Evolutionary conservation across 2,329 filamentous ascomycete genomes (phyloP).

Genomic region (Diaporthe nobilis): DNA sequence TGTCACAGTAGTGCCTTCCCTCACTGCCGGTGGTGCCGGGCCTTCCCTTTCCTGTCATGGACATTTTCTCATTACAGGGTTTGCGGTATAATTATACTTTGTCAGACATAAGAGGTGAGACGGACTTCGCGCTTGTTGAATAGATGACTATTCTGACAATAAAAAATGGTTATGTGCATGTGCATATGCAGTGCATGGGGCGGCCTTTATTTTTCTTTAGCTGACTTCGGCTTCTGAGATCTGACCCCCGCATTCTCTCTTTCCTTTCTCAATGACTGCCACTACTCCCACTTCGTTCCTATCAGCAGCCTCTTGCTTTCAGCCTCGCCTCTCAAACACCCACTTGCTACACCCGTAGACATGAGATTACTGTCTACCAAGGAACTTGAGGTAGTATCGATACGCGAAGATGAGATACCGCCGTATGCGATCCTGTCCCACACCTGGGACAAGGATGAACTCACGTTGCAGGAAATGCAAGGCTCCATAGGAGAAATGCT

Average conservation of each 20-base stretch:
- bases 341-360: too few species aligned
- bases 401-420: slow-evolving; percentile 10
- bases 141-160: neutral
- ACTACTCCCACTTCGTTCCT: neutral
- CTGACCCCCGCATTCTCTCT: neutral
- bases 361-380: too few species aligned
- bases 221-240: neutral
- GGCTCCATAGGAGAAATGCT: too few species aligned
- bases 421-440: slow-evolving; percentile 16
- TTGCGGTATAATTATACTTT: too few species aligned
- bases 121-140: too few species aligned
- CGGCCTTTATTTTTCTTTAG: neutral
- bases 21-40: too few species aligned
- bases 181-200: neutral
- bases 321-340: neutral
- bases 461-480: slow-evolving; percentile 10
- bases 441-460: neutral
- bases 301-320: neutral
- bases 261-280: neutral
- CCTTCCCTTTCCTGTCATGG: too few species aligned
- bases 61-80: too few species aligned
- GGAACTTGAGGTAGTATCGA: too few species aligned
- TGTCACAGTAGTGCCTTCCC: too few species aligned
- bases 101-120: too few species aligned
- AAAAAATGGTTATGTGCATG: neutral